phyloP scores from a whole-genome alignment of 768 basidiomycete species.

The Boletus patriciae region DNA sequence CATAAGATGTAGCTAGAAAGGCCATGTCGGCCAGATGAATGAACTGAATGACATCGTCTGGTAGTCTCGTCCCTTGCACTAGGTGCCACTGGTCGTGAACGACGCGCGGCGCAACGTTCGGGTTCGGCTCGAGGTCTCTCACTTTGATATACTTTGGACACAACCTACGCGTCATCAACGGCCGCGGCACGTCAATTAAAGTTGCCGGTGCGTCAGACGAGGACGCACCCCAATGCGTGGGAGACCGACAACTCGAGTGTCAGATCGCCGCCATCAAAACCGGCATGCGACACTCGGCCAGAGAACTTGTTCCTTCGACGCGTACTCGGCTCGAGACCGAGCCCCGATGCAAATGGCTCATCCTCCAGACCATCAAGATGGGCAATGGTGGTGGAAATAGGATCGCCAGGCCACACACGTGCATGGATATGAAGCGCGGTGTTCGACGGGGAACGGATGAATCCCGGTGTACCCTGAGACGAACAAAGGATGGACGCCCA shows the following conservation, averaged over 20 bases:
- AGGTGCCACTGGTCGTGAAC: slow-evolving; percentile 36
- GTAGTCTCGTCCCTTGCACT: slow-evolving; percentile 40
- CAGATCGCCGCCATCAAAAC: slow-evolving; percentile 29
- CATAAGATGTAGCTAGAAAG: slow-evolving; percentile 55
- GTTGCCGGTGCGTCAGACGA: neutral
- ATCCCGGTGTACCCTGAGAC: slow-evolving; percentile 25
- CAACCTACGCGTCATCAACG: slow-evolving; percentile 38
- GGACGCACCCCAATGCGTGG: slow-evolving; percentile 55
- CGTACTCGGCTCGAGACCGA: slow-evolving; percentile 59
- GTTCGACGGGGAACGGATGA: slow-evolving; percentile 29
- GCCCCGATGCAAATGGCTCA: slow-evolving; percentile 48
- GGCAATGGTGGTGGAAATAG: slow-evolving; percentile 42
- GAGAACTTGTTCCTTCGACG: slow-evolving; percentile 64
- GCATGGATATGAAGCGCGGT: slow-evolving; percentile 23
- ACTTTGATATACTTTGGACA: slow-evolving; percentile 67
- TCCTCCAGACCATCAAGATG: slow-evolving; percentile 9
- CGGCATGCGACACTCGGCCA: slow-evolving; percentile 41
- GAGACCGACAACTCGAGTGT: slow-evolving; percentile 48
- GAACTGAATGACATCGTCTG: slow-evolving; percentile 48
- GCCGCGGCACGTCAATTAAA: neutral
- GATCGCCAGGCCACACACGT: slow-evolving; percentile 48
- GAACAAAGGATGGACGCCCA: slow-evolving; percentile 36
- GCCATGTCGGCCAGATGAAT: slow-evolving; percentile 52
- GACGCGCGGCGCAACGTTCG: slow-evolving; percentile 38
- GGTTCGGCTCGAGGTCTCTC: slow-evolving; percentile 45